These are phyloP conservation scores for Arxiozyma slooffiae DNA, from an alignment of 1,139 yeast genomes.

Conservation along the genomic window DNA sequence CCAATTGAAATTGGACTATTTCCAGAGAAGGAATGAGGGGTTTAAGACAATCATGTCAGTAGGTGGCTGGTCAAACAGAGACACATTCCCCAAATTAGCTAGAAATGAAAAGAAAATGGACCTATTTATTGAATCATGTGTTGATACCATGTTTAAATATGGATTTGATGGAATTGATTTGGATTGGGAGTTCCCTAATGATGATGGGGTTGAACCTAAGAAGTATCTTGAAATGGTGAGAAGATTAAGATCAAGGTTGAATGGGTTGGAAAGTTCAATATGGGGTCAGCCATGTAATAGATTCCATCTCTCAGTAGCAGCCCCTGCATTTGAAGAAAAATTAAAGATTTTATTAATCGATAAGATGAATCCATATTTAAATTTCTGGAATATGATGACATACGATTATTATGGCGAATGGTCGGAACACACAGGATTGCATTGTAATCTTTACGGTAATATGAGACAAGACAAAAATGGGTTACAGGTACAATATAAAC, in stretches of 20 bases:
- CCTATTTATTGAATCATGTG: constrained; percentile 44
- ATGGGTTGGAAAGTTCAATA: constrained; percentile 30
- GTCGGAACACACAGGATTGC: constrained; percentile 55
- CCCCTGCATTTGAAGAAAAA: constrained; percentile 55
- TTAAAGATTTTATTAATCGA: constrained; percentile 36
- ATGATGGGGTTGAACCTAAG: constrained; percentile 36
- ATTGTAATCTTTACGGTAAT: constrained; percentile 51
- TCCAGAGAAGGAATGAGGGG: constrained; percentile 1
- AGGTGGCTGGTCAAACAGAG: constrained; percentile 79
- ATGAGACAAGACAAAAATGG: not conserved
- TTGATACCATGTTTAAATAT: constrained; percentile 39
- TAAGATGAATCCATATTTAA: constrained; percentile 48
- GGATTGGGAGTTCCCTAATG: constrained; percentile 87
- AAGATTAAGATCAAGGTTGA: constrained; percentile 37
- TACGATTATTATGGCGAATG: constrained; percentile 81
- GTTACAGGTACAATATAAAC: constrained; percentile 6
- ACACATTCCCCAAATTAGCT: constrained; percentile 42
- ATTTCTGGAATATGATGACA: constrained; percentile 81
- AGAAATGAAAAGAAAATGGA: constrained; percentile 32
- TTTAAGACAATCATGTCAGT: constrained; percentile 61
- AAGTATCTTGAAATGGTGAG: constrained; percentile 40
- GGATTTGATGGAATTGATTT: constrained; percentile 87
- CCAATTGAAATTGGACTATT: constrained; percentile 35
- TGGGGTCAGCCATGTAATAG: constrained; percentile 22
- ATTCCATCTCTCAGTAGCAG: constrained; percentile 57